phyloP scores from a whole-genome alignment of 129 eudicot genomes.

The Arctium lappa region DNA sequence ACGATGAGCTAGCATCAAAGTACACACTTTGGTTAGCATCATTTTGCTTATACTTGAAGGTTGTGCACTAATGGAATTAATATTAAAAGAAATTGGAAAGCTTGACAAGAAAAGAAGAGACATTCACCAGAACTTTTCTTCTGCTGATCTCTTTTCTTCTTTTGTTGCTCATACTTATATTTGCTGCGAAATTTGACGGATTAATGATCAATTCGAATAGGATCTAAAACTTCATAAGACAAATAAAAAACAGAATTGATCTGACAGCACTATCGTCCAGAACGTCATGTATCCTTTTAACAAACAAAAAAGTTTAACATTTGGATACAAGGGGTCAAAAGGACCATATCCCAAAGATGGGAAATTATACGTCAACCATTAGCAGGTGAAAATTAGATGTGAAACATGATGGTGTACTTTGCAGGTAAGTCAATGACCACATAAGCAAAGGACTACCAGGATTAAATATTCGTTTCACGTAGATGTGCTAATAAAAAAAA shows the following conservation, averaged over 20 bases:
- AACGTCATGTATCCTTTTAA: background rate
- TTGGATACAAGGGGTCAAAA: background rate
- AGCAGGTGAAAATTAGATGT: too few species aligned
- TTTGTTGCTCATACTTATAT: slow-evolving; percentile 80
- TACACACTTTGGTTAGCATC: slow-evolving; percentile 28
- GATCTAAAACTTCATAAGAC: background rate
- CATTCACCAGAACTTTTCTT: slow-evolving; percentile 80
- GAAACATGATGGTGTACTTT: too few species aligned
- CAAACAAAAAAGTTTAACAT: background rate
- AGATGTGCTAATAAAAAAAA: too few species aligned
- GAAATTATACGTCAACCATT: too few species aligned
- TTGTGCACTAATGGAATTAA: background rate
- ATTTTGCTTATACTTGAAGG: background rate
- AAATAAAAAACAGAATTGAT: background rate
- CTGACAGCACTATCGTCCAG: background rate
- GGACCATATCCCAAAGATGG: background rate
- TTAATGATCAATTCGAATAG: background rate
- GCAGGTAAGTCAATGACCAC: too few species aligned
- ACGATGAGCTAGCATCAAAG: slow-evolving; percentile 63
- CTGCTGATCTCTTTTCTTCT: slow-evolving; percentile 93
- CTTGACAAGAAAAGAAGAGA: slow-evolving; percentile 19
- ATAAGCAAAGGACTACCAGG: too few species aligned
- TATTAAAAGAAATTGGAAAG: slow-evolving; percentile 5
- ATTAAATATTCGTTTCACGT: too few species aligned
- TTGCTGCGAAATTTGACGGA: slow-evolving; percentile 46